Base-by-base conservation (phyloP, 495 filamentous ascomycete genomes). In the Penicillium ochrochloron region DNA sequence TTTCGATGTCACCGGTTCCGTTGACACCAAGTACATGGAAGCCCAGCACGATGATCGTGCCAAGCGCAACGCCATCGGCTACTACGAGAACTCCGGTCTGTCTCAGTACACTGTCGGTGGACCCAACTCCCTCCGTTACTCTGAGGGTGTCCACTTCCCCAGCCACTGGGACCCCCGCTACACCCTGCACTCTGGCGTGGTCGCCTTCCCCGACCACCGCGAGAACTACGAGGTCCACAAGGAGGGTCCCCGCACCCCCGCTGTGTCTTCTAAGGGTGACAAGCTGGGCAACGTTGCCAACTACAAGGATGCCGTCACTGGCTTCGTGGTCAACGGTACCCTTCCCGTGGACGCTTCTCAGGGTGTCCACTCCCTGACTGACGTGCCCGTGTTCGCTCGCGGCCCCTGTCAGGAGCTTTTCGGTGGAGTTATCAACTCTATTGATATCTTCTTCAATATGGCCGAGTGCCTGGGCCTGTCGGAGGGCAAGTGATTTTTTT, bases 131-230 rank as follows among this genome's bases (percentile, higher is more conserved):
- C 63, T 83, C 29, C 70, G 68, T 1, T 91, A 90, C 80, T 83
- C 79, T 62, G 87, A 88, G 9, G 87, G 86, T 17, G 78, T 83
- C 12, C 82, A 89, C 74, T 92, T 92, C 80, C 90, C 90, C 31
- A 74, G 83, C 35, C 90, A 88, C 78, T 92, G 90, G 90, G 88
- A 90, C 67, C 90, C 90, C 41, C 84, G 90, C 10, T 92, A 92
- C 76, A 86, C 89, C 15, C 81, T 92, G 23, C 89, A 88, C 51
- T 80, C 86, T 10, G 89, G 88, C 15, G 66, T 89, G 42, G 81
- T 80, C 57, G 89, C 86, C 9, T 83, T 83, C 70, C 90, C 90
- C 0, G 90, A 92, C 68, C 83, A 82, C 60, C 80, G 88, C 15
- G 90, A 92, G 78, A 80, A 87, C 64, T 92, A 85, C 76, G 78